Evolutionary conservation across 345 rosid genomes (phyloP).

Genomic region (Boechera retrofracta): DNA sequence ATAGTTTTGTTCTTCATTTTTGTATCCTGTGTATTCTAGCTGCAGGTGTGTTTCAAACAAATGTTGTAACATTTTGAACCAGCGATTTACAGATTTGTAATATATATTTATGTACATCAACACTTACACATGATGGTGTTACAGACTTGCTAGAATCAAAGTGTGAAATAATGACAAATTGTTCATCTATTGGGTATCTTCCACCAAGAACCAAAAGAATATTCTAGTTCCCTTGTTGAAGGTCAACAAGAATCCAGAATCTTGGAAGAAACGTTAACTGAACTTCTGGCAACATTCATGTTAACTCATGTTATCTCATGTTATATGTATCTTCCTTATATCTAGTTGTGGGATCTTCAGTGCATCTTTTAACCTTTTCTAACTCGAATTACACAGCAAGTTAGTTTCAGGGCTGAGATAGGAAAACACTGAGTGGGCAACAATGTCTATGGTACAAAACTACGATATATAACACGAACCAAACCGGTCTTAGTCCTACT

Average conservation of each 20-base stretch:
- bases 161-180: not conserved
- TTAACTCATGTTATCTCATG: not conserved
- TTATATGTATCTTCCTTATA: not conserved
- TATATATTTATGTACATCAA: conserved; percentile 10
- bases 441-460: not conserved
- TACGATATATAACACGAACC: not conserved
- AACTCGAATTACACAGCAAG: not conserved
- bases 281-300: not conserved
- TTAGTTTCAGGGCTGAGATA: not conserved
- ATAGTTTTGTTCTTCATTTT: not conserved
- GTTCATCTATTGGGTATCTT: not conserved
- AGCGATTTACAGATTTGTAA: not conserved
- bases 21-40: not conserved
- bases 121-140: not conserved
- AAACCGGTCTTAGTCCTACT: not conserved
- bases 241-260: too few relatives aligned
- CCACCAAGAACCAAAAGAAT: not conserved
- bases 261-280: not conserved
- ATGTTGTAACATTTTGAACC: conserved; percentile 15
- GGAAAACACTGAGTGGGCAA: not conserved
- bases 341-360: not conserved
- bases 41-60: conserved; percentile 9
- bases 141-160: conserved; percentile 10
- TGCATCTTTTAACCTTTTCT: not conserved
- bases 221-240: too few relatives aligned